Percentiles rank a stretch among this genome's conserved stretches.
Conservation (phyloP, 345 rosid genomes). For the Turritis glabra region DNA sequence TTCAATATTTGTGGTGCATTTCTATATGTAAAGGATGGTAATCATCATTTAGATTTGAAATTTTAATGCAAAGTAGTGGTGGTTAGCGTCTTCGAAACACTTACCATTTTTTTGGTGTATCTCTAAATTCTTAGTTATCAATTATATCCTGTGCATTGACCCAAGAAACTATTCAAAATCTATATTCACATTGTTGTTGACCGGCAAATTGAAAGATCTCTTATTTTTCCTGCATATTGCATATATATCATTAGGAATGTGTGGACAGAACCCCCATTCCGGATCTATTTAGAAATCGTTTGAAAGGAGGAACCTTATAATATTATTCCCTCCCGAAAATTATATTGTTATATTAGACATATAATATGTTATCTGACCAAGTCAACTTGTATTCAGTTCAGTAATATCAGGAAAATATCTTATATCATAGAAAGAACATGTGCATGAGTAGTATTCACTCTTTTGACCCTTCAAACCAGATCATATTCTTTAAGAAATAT, state of each 20-base stretch:
- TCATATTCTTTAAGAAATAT: not conserved
- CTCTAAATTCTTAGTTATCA: not conserved
- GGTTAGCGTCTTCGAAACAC: not conserved
- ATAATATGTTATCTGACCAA: not conserved
- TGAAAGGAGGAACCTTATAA: not conserved
- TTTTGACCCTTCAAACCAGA: slow-evolving; percentile 11
- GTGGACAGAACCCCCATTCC: not conserved
- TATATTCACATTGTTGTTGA: slow-evolving; percentile 23
- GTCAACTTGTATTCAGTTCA: not conserved
- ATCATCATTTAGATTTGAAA: not conserved
- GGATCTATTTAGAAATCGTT: not conserved
- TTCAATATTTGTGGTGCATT: too few species aligned
- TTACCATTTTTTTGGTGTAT: not conserved
- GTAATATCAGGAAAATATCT: too few species aligned
- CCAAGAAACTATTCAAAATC: not conserved
- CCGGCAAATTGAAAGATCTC: not conserved
- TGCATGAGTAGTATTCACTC: not conserved
- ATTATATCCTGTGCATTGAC: slow-evolving; percentile 22
- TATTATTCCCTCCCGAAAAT: not conserved
- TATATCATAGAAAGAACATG: too few species aligned
- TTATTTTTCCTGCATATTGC: not conserved
- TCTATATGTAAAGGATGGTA: too few species aligned
- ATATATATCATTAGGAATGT: not conserved
- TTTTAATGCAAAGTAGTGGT: not conserved
- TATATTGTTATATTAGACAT: not conserved